phyloP scores from a whole-genome alignment of 2,329 filamentous ascomycete genomes.

The Scedosporium dehoogii region DNA sequence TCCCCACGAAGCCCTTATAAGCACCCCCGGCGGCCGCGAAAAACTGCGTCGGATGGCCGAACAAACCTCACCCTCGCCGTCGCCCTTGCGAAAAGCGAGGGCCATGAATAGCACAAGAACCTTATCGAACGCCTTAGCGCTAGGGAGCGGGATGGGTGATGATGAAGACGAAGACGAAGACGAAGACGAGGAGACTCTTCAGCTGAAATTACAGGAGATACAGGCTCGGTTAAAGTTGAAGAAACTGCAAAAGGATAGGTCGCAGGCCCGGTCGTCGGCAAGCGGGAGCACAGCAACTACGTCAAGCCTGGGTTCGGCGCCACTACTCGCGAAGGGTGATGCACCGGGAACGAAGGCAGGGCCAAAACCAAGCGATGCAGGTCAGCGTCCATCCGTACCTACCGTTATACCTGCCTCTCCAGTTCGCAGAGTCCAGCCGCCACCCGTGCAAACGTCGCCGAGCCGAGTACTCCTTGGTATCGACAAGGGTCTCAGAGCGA shows the following conservation, averaged over 20 bases:
- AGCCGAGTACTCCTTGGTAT: slow-evolving; percentile 75
- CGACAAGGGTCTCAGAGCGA: slow-evolving; percentile 73
- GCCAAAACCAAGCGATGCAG: not conserved
- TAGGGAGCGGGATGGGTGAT: slow-evolving; percentile 24
- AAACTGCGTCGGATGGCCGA: slow-evolving; percentile 60
- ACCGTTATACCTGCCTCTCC: slow-evolving; percentile 58
- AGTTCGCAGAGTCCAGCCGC: slow-evolving; percentile 47
- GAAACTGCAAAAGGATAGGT: slow-evolving; percentile 62
- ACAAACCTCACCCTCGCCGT: slow-evolving; percentile 58
- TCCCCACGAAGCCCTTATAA: slow-evolving; percentile 52
- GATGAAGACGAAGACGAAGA: slow-evolving; percentile 67
- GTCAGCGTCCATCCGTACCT: not conserved
- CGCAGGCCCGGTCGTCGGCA: slow-evolving; percentile 11
- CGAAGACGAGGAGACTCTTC: slow-evolving; percentile 81
- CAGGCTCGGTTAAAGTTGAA: slow-evolving; percentile 82
- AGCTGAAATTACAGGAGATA: slow-evolving; percentile 79
- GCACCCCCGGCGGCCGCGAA: slow-evolving; percentile 69
- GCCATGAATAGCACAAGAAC: not conserved
- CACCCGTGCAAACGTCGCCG: slow-evolving; percentile 58
- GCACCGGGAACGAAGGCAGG: not conserved
- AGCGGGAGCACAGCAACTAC: not conserved
- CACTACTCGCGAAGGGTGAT: not conserved
- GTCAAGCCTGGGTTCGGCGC: not conserved
- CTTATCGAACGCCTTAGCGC: not conserved
- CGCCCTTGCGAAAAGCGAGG: slow-evolving; percentile 33